A percentile compares a stretch with the other conserved stretches of the same genome.
These are phyloP conservation scores for Phytophthora ohioensis DNA, from an alignment of 352 stramenopile species.

Conservation along the genomic window DNA sequence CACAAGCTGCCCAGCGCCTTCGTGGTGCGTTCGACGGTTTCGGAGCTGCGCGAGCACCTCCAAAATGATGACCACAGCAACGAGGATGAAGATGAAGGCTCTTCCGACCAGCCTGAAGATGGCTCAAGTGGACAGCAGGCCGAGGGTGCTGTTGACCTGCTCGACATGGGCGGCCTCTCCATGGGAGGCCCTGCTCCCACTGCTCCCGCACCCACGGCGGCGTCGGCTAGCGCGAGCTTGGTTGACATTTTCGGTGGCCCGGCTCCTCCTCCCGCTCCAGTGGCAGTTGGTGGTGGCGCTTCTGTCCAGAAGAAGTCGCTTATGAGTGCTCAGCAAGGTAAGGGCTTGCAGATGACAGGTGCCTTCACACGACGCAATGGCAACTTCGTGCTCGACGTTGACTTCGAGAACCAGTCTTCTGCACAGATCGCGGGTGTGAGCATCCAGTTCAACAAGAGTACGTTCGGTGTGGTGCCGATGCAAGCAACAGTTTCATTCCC, in stretches of 20 bases:
- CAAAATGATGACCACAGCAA: slow-evolving; percentile 76
- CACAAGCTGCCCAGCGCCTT: slow-evolving; percentile 94
- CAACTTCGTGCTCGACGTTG: slow-evolving; percentile 78
- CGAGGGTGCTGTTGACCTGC: slow-evolving; percentile 63
- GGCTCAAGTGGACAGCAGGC: slow-evolving; percentile 38
- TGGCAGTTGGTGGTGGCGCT: slow-evolving; percentile 20
- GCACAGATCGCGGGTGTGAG: slow-evolving; percentile 91
- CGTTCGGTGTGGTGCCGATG: slow-evolving; percentile 95
- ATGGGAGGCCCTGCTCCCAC: slow-evolving; percentile 62
- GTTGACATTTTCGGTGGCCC: slow-evolving; percentile 89
- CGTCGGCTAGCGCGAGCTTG: slow-evolving; percentile 50
- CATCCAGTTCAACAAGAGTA: slow-evolving; percentile 99
- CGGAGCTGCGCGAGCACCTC: slow-evolving; percentile 74
- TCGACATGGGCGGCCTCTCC: slow-evolving; percentile 90
- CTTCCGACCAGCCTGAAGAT: slow-evolving; percentile 65
- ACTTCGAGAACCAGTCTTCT: slow-evolving; percentile 91
- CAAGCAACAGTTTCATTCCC: slow-evolving; percentile 91
- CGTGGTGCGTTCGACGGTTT: slow-evolving; percentile 84
- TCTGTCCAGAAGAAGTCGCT: slow-evolving; percentile 74
- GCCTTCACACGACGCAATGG: slow-evolving; percentile 67
- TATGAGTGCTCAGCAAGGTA: slow-evolving; percentile 83
- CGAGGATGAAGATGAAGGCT: slow-evolving; percentile 76
- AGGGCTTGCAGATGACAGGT: slow-evolving; percentile 92
- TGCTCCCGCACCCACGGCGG: slow-evolving; percentile 41
- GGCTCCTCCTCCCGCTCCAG: slow-evolving; percentile 43